Base-by-base conservation (phyloP, 768 basidiomycete genomes). In the Lentinula edodes region DNA sequence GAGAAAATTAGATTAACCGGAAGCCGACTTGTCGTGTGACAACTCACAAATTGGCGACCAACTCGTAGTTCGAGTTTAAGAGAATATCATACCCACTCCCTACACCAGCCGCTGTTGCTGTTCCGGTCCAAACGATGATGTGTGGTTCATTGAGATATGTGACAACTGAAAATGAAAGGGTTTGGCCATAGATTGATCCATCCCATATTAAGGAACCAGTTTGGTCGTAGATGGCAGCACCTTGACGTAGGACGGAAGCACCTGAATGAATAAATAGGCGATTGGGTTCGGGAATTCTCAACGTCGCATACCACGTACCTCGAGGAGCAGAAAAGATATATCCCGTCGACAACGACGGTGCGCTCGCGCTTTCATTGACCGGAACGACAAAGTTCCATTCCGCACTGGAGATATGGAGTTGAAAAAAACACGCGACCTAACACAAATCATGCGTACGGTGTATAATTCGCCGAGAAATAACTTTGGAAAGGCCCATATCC, bases 41-140 rank as follows among this genome's bases (percentile, higher is more conserved):
- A 34, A 50, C 58, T 59, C 36, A 59, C 58, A 59, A 59, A 15
- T 59, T 59, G 8, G 58, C 58, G 18, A 59, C 58, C 28, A 59
- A 18, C 18, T 58, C 42, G 50, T 59, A 59, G 1, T 50, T 36
- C n/a, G 28, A 20, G 35, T 39, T 50, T 15, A 59, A 2, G 9
- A 59, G 38, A 13, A 48, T 48, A 15, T 48, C 12, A 50, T 48
- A 59, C 16, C 58, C 58, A 39, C 23, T 59, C n/a, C 45, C 58
- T 28, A 59, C 58, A 46, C 58, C 58, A 32, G 45, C 3, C 13
- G 34, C 8, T 15, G 16, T n/a, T 16, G 20, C n/a, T 7, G 28
- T 28, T 23, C 58, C 58, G 4, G 15, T 46, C 58, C 58, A 59
- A 5, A 59, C 8, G 8, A 59, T 46, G 32, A 59, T 48, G 28